phyloP scores from a whole-genome alignment of 306 rosid species.

The Adenanthera pavonina region DNA sequence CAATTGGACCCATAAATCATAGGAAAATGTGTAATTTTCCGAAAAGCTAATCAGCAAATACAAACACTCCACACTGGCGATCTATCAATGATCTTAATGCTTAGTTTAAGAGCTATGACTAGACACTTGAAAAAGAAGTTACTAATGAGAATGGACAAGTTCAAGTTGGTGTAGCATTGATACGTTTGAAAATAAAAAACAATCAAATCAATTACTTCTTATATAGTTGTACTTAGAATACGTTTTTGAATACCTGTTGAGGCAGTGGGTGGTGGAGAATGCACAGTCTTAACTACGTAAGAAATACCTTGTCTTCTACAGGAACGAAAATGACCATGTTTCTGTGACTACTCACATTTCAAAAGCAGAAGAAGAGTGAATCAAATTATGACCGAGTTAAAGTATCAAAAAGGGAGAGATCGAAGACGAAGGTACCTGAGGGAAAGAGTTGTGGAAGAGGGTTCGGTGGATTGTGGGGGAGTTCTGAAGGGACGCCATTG shows the following conservation, averaged over 20 bases:
- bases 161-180: neutral
- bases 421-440: constrained; percentile 56
- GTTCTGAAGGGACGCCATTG: constrained; percentile 78
- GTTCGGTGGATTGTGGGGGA: constrained; percentile 64
- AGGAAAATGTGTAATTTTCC: neutral
- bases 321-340: constrained; percentile 52
- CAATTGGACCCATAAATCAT: neutral
- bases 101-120: no score
- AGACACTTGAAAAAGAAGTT: neutral
- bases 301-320: constrained; percentile 63
- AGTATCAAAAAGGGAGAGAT: constrained; percentile 3
- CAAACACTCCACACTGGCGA: neutral
- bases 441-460: constrained; percentile 64
- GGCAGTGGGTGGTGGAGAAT: constrained; percentile 50
- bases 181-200: constrained; percentile 5
- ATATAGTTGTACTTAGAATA: neutral
- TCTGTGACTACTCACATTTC: constrained; percentile 47
- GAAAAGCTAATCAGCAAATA: neutral
- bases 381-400: neutral
- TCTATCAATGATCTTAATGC: neutral
- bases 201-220: neutral
- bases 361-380: constrained; percentile 27
- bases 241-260: constrained; percentile 29
- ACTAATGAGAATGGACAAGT: neutral
- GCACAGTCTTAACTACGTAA: constrained; percentile 63